These are phyloP conservation scores for Aspergillus wentii DNA, from an alignment of 495 filamentous ascomycete species.

Conservation along the genomic window DNA sequence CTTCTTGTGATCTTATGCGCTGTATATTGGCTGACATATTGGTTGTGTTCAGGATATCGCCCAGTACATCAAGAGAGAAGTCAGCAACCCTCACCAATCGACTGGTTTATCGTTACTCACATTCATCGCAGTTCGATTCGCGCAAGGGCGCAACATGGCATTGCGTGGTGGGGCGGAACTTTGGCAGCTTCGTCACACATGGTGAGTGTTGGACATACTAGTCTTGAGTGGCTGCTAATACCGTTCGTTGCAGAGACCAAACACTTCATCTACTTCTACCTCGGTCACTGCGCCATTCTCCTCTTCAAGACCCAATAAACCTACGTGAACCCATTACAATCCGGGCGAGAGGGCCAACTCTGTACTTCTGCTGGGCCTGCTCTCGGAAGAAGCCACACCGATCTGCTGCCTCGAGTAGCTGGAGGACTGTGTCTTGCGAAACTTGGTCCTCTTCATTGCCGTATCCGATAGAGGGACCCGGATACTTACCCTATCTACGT, in stretches of 20 bases:
- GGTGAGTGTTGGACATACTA: slow-evolving; percentile 47
- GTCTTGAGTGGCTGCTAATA: slow-evolving; percentile 5
- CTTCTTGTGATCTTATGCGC: slow-evolving; percentile 1
- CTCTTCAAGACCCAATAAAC: slow-evolving; percentile 96
- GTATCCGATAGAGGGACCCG: too few relatives aligned
- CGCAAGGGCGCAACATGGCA: slow-evolving; percentile 96
- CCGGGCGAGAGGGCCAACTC: not conserved
- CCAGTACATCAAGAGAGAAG: slow-evolving; percentile 94
- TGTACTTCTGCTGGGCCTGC: not conserved
- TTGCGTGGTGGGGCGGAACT: slow-evolving; percentile 97
- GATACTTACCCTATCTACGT: too few relatives aligned
- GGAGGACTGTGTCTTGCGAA: too few relatives aligned
- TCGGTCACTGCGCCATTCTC: slow-evolving; percentile 95
- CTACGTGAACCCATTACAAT: not conserved
- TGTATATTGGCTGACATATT: slow-evolving; percentile 17
- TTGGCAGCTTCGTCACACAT: slow-evolving; percentile 98
- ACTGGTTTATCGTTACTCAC: slow-evolving; percentile 19
- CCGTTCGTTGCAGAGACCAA: slow-evolving; percentile 69
- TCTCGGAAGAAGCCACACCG: slow-evolving; percentile 5
- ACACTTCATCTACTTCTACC: slow-evolving; percentile 99
- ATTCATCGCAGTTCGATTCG: slow-evolving; percentile 65
- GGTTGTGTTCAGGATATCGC: slow-evolving; percentile 78
- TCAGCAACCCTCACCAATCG: slow-evolving; percentile 32
- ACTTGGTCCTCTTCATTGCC: too few relatives aligned
- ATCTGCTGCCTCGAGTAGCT: too few relatives aligned